Evolutionary conservation across 1,284 basidiomycete genomes (phyloP), one percentile per base, ranked within the genome.

Genomic region (Irpex sp.): DNA sequence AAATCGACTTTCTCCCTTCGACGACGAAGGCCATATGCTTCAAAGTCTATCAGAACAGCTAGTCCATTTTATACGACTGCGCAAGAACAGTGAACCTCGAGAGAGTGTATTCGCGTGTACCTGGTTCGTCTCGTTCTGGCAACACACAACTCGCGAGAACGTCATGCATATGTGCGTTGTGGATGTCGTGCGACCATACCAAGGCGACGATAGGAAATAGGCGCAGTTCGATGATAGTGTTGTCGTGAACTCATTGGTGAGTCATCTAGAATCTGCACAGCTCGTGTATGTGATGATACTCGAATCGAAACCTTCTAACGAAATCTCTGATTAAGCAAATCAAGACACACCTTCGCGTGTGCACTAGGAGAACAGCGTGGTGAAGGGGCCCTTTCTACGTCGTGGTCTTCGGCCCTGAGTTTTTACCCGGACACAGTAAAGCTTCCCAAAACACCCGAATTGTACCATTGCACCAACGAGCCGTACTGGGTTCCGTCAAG

Each of bases 401-500:
- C 49, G 17, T 39, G 46, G 8, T 19, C 50, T 39, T 43, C 15
- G 9, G 57, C 57, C 57, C 21, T 36, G 57, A n/a, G 7, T 33
- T 49, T 56, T 51, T 17, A 37, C 6, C 26, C 54, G 53, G 43
- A 46, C 36, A 50, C 57, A 58, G 36, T 58, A 43, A 11, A 39
- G 26, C 50, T 15, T 5, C 26, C 19, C 6, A 36, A 19, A 7
- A 17, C 15, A 33, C 61, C 61, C 5, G 31, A 65, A 61, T 53
- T 15, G 58, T 62, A 17, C 21, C 33, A 35, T 57, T 60, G n/a
- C 56, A 58, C 57, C 63, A 61, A 58, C 37, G 64, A 54, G 55
- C 37, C 60, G 59, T 15, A 33, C 39, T 59, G 50, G 43, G 39
- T 57, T 8, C 58, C 58, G 64, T 58, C 62, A 62, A 62, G 54